Evolutionary conservation across 2,329 filamentous ascomycete genomes (phyloP).

Genomic region (Venturia effusa): DNA sequence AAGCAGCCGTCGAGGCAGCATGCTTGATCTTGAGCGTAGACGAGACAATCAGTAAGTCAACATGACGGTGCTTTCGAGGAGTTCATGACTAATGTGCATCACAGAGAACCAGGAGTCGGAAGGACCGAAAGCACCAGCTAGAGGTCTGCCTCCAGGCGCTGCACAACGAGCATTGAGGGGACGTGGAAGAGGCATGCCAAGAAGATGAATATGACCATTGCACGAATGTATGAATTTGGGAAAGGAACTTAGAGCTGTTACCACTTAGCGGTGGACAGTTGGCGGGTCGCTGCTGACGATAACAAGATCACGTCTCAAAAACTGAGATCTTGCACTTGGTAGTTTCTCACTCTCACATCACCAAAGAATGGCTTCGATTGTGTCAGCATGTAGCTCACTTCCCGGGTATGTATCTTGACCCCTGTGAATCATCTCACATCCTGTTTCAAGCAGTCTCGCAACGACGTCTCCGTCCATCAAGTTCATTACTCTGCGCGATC

Average conservation of each 20-base stretch:
- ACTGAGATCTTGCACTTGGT: background rate
- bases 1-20: slow-evolving; percentile 88
- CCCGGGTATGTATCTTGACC: background rate
- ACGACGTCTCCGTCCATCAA: background rate
- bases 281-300: background rate
- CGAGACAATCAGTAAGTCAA: slow-evolving; percentile 73
- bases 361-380: background rate
- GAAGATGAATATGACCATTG: slow-evolving; percentile 44
- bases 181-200: slow-evolving; percentile 78
- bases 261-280: background rate
- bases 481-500: background rate
- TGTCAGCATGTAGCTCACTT: background rate
- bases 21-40: slow-evolving; percentile 95
- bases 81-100: slow-evolving; percentile 15
- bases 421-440: background rate
- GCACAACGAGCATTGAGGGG: slow-evolving; percentile 81
- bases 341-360: background rate
- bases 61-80: slow-evolving; percentile 10
- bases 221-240: background rate
- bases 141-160: slow-evolving; percentile 52
- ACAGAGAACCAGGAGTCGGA: slow-evolving; percentile 83
- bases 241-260: background rate
- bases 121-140: slow-evolving; percentile 67
- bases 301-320: background rate
- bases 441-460: background rate